Evolutionary conservation across 495 filamentous ascomycete genomes (phyloP), one percentile per base, ranked within the genome.

Genomic region (Hyaloscypha hepaticicola): DNA sequence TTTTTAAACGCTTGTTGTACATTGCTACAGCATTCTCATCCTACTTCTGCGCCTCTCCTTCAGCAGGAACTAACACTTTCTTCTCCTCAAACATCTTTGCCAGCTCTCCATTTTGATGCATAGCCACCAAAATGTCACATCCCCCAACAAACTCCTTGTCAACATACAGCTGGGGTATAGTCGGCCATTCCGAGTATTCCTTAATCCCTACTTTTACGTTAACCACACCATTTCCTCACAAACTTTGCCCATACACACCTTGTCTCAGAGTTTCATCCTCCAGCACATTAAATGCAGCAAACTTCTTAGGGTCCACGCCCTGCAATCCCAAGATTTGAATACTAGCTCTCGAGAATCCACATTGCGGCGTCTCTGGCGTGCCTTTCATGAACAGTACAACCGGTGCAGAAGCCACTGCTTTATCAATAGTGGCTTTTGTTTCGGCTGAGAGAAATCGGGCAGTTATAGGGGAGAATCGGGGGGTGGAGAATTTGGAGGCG

Each of bases 321-420:
- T 99, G 95, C 74, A 96, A 74, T 31, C 94, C 91, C 27, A 99
- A 81, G 65, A 99, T 93, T 81, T 97, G 93, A 73, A 99, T 92
- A 73, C 86, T 94, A 26, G 95, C 94, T 71, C 93, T 84, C 58
- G 95, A 99, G 80, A 97, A 99, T 45, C 95, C 95, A 76, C 95
- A 99, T 74, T 99, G 94, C n/a, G 95, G 95, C 25, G 85, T 91
- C 76, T 97, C 95, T 48, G 95, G 95, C 2, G 95, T 97, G 58
- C 95, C 94, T 78, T 98, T 98, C 94, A 98, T 98, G 80, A 98
- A 99, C 27, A 99, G 83, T 19, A 99, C 95, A 0, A 99, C 94
- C 4, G 93, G 94, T 11, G 91, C 88, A 1, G 91, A 90, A 26
- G 74, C 78, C 22, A 98, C 85, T 9, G 93, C 93, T 74, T 92